Conservation (phyloP, 768 basidiomycete genomes). For the Boletus rubroflammeus region DNA sequence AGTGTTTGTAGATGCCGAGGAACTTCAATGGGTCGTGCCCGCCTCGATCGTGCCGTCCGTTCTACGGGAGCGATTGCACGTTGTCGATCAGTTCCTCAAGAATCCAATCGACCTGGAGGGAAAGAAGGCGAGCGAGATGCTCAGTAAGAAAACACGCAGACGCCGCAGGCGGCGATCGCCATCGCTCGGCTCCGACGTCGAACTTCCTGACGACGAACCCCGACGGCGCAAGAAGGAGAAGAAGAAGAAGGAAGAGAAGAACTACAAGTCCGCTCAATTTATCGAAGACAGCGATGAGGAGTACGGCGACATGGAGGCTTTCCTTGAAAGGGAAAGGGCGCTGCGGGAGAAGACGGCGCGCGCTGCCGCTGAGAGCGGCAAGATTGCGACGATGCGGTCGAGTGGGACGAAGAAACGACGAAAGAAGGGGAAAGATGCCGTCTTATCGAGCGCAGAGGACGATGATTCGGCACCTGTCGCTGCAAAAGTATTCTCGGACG, state of each 20-base stretch:
- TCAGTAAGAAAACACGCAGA: constrained; percentile 58
- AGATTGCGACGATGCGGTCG: constrained; percentile 41
- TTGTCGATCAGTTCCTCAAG: constrained; percentile 81
- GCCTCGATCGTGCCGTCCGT: constrained; percentile 61
- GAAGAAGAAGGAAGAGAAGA: constrained; percentile 64
- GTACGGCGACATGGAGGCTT: constrained; percentile 74
- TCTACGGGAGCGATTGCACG: constrained; percentile 62
- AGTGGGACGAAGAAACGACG: constrained; percentile 59
- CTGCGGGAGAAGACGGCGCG: constrained; percentile 52
- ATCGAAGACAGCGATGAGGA: constrained; percentile 90
- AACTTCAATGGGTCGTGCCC: constrained; percentile 85
- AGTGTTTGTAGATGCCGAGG: constrained; percentile 51
- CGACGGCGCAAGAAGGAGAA: constrained; percentile 40
- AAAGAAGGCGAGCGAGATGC: constrained; percentile 67
- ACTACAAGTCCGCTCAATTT: constrained; percentile 86
- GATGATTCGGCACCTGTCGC: constrained; percentile 16
- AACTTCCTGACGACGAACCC: constrained; percentile 34
- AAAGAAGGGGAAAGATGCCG: constrained; percentile 42
- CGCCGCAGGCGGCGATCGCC: constrained; percentile 51
- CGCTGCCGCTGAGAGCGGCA: constrained; percentile 42
- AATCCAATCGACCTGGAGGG: constrained; percentile 78
- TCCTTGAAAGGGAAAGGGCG: constrained; percentile 71
- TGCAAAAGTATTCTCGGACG: constrained; percentile 15
- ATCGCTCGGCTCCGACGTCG: constrained; percentile 43
- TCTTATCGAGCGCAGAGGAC: constrained; percentile 37